phyloP scores from a whole-genome alignment of 140 eudicot genomes.

The Oenanthe javanica region DNA sequence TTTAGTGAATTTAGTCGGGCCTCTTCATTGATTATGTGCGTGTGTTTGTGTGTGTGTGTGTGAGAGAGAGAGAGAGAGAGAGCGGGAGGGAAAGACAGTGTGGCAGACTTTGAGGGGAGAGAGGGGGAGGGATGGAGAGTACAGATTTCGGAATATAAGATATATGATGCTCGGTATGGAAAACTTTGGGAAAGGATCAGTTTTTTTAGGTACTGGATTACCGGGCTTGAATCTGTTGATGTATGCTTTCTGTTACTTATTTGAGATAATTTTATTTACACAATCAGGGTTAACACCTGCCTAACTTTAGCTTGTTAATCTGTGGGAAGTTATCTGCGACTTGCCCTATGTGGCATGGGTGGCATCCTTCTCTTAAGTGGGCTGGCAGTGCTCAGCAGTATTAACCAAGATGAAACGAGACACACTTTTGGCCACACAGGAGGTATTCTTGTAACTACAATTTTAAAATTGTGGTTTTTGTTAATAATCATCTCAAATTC shows the following conservation, averaged over 20 bases:
- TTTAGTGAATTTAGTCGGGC: background rate
- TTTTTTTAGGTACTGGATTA: background rate
- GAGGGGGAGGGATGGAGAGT: too few species aligned
- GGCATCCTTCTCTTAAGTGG: constrained; percentile 62
- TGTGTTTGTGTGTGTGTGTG: background rate
- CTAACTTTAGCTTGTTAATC: constrained; percentile 21
- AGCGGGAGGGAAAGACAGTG: background rate
- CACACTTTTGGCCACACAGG: constrained; percentile 94
- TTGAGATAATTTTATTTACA: background rate
- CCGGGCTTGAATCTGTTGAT: background rate
- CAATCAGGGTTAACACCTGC: background rate
- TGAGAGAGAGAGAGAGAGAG: background rate
- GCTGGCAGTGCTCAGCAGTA: constrained; percentile 51
- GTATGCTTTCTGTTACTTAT: background rate
- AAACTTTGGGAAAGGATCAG: background rate
- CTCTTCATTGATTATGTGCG: background rate
- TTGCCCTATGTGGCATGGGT: constrained; percentile 62
- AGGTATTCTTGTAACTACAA: constrained; percentile 36
- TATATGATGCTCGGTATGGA: too few species aligned
- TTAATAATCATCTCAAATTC: background rate
- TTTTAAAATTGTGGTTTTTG: background rate
- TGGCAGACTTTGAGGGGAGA: too few species aligned
- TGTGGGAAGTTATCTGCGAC: constrained; percentile 44
- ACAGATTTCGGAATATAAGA: too few species aligned
- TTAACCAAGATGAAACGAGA: constrained; percentile 87